Evolutionary conservation across 768 basidiomycete genomes (phyloP), one percentile per base, ranked within the genome.

Genomic region (Roridomyces roridus): DNA sequence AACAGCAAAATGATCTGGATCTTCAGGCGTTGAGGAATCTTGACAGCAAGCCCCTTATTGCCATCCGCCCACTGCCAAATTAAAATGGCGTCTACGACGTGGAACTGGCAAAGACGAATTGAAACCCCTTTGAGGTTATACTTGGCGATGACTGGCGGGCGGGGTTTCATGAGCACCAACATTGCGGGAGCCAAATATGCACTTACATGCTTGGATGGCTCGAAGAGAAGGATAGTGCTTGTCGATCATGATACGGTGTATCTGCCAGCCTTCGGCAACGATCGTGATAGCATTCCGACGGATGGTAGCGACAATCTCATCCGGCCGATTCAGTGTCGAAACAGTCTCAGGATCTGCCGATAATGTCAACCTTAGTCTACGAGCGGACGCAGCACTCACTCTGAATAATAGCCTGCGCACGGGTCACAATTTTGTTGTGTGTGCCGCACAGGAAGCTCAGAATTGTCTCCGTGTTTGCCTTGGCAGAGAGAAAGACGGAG

Each of bases 41-140:
- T n/a, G 12, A 58, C 51, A 4, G 44, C 57, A 4, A 58, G 6
- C 5, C 57, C 57, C 8, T 21, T 35, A 2, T 10, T 1, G 0
- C 50, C 44, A 14, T 26, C 10, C n/a, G 51, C 49, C 17, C 20
- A 15, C 44, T 57, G 42, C 5, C 29, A 51, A 1, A 34, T 24
- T 10, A 57, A 20, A 5, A 49, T 42, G 3, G 55, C 55, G 4
- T 43, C 21, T 1, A 56, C 24, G 31, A 56, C 55, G 18, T 56
- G 46, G 18, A 55, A 55, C 15, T 35, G 56, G 36, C 56, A 58
- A 5, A 58, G 37, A 4, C 56, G 50, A 24, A 58, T n/a, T n/a
- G n/a, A n/a, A n/a, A n/a, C n/a, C n/a, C n/a, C n/a, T n/a, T n/a
- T n/a, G n/a, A n/a, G n/a, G n/a, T n/a, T n/a, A n/a, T n/a, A n/a